phyloP scores from a whole-genome alignment of 2,329 filamentous ascomycete genomes.

The Whalleya microplaca region DNA sequence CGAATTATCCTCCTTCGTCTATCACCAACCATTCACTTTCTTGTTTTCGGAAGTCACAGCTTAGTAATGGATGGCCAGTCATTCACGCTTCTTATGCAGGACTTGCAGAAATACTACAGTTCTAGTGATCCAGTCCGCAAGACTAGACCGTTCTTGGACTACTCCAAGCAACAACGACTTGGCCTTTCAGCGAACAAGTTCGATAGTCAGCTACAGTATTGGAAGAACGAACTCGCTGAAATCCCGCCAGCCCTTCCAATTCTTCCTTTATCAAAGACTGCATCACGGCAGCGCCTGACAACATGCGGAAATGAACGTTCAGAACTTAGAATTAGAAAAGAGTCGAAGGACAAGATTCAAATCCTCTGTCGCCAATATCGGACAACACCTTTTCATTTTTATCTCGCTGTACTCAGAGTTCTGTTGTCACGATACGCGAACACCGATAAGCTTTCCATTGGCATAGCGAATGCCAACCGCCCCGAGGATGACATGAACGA shows the following conservation, averaged over 20 bases:
- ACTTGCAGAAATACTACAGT: constrained; percentile 5
- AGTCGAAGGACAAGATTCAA: too few relatives aligned
- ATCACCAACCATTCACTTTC: constrained; percentile 4
- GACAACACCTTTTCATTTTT: constrained; percentile 48
- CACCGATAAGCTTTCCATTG: constrained; percentile 44
- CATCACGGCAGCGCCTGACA: not conserved
- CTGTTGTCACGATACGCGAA: constrained; percentile 38
- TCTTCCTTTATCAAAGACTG: not conserved
- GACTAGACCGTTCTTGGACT: too few relatives aligned
- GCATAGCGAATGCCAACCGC: constrained; percentile 46
- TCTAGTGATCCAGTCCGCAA: too few relatives aligned
- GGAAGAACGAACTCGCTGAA: not conserved
- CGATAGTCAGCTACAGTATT: not conserved
- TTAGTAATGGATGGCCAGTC: constrained; percentile 11
- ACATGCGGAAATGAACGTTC: too few relatives aligned
- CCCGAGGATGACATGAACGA: constrained; percentile 33
- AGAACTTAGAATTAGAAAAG: not conserved
- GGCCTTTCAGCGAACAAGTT: not conserved
- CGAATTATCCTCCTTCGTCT: constrained; percentile 8
- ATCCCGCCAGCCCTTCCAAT: constrained; percentile 1
- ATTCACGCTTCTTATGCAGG: constrained; percentile 9
- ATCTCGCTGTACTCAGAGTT: constrained; percentile 41
- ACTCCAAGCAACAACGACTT: not conserved
- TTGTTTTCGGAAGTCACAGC: constrained; percentile 12
- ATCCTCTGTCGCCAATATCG: constrained; percentile 20